Conservation (phyloP, 805 yeast species). For the Debaryomyces maramus region DNA sequence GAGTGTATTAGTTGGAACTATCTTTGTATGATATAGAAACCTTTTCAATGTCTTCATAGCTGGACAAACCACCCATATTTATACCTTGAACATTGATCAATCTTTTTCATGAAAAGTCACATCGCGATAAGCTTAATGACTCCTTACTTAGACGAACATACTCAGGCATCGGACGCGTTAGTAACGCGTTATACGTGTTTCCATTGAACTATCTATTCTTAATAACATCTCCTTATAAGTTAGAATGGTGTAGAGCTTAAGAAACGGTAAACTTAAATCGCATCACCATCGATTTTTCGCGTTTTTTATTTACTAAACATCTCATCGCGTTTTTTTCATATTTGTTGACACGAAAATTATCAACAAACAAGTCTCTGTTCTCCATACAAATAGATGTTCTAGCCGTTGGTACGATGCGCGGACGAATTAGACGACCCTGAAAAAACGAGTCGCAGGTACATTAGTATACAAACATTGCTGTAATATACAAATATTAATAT, state of each 20-base stretch:
- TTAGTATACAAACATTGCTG: no score
- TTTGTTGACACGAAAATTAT: neutral
- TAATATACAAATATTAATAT: no score
- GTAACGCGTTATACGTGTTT: neutral
- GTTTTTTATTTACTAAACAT: neutral
- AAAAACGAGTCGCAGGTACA: no score
- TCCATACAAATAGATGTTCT: no score
- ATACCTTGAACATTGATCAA: slow-evolving; percentile 9
- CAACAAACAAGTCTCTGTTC: neutral
- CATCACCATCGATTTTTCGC: neutral
- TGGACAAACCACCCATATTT: slow-evolving; percentile 14
- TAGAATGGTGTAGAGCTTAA: neutral
- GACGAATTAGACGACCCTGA: no score
- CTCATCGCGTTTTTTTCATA: neutral
- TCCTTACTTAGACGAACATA: no score
- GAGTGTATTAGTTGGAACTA: slow-evolving; percentile 9
- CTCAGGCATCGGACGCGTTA: neutral
- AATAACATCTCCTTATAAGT: neutral
- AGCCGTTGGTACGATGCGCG: no score
- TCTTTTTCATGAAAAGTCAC: neutral
- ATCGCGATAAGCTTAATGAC: no score
- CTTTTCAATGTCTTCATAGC: no score
- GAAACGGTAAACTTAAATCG: neutral
- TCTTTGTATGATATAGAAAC: no score
- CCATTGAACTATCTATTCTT: neutral